Percentiles rank a stretch among this genome's conserved stretches.
Evolutionary conservation across 106 monocot genomes (phyloP).

Genomic region (Hemerocallis citrina): DNA sequence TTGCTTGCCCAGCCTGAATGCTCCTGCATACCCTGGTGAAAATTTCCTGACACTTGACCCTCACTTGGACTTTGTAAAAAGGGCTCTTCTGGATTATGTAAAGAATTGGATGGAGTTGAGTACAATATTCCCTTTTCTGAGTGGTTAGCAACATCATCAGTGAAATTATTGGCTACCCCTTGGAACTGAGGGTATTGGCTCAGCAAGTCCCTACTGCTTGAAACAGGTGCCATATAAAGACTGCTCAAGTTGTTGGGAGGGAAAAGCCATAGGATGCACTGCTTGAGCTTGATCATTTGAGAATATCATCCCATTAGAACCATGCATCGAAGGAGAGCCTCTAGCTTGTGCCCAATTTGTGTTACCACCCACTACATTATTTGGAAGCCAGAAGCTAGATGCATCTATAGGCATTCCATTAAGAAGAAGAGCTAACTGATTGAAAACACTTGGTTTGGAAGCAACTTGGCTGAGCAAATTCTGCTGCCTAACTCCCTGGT

Average conservation of each 20-base stretch:
- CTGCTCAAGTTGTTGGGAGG: constrained; percentile 28
- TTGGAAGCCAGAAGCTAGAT: constrained; percentile 18
- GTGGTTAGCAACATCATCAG: constrained; percentile 15
- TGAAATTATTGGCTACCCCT: constrained; percentile 20
- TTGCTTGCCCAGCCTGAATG: constrained; percentile 20
- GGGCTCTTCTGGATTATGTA: constrained; percentile 25
- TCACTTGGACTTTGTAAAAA: constrained; percentile 17
- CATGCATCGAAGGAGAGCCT: constrained; percentile 20
- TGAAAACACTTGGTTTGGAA: constrained; percentile 14
- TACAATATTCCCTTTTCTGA: constrained; percentile 21
- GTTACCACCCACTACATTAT: constrained; percentile 29
- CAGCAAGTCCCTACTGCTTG: constrained; percentile 20
- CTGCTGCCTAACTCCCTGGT: constrained; percentile 39
- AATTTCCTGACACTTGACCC: constrained; percentile 14
- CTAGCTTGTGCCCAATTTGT: constrained; percentile 25
- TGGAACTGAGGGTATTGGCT: constrained; percentile 27
- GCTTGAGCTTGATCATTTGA: constrained; percentile 36
- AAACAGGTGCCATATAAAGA: constrained; percentile 54
- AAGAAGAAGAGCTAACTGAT: constrained; percentile 25
- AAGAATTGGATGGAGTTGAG: constrained; percentile 20
- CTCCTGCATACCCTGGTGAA: constrained; percentile 16
- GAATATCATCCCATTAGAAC: constrained; percentile 27
- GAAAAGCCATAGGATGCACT: constrained; percentile 18
- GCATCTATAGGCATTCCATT: constrained; percentile 41
- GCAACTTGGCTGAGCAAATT: constrained; percentile 27